Base-by-base conservation (phyloP, 2,329 filamentous ascomycete genomes). In the Sclerotinia sclerotiorum region DNA sequence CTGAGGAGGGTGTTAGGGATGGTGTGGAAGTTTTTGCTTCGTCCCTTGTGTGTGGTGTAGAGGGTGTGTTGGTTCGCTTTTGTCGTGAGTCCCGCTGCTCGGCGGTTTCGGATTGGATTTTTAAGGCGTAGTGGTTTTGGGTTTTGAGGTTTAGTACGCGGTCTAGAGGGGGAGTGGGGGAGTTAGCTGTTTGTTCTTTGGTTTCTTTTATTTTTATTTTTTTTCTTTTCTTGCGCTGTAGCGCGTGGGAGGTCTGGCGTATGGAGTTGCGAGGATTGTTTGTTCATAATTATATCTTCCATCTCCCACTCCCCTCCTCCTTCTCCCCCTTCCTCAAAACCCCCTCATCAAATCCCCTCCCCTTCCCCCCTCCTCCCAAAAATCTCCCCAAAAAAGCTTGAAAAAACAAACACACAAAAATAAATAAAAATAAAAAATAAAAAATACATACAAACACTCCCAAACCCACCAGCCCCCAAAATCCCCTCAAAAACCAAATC, bases 291-390 rank as follows among this genome's bases (percentile, higher is more conserved):
- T 15, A 35, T 10, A 11, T 39, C 39, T 42, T 15, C 4, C 39
- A 5, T 10, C 39, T 42, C 15, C 39, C n/a, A n/a, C 2, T 1
- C 13, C 5, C 19, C 19, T 35, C 27, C 35, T 4, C 32, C 2
- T 0, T 4, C 19, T 1, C 3, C 19, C 6, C n/a, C n/a, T n/a
- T n/a, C n/a, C n/a, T n/a, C n/a, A n/a, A 19, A 19, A 35, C 5
- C 5, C 7, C 13, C 17, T n/a, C n/a, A n/a, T n/a, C 10, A 11
- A 39, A 3, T 5, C 21, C 21, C 39, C 29, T 19, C n/a, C 7
- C 56, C 7, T 6, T 32, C 32, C n/a, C n/a, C n/a, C n/a, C n/a
- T n/a, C n/a, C n/a, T n/a, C n/a, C n/a, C n/a, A n/a, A 35, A 35
- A 35, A 6, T 35, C 32, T 6, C 32, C n/a, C n/a, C n/a, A n/a